Base-by-base conservation (phyloP, 768 basidiomycete genomes). In the Leccinellum albellum region DNA sequence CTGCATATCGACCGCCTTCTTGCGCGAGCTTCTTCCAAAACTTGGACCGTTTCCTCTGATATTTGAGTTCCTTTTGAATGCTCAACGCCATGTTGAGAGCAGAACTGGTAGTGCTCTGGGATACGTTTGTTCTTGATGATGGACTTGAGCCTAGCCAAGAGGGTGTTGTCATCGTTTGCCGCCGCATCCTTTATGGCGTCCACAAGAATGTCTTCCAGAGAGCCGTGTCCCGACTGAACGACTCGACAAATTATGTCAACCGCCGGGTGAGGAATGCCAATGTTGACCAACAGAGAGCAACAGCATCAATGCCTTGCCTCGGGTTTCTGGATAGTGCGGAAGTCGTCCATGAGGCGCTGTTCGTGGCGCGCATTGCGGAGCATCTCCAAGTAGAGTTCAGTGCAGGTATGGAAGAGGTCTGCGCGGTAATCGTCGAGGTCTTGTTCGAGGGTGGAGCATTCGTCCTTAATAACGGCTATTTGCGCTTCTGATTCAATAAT, bases 1-100 rank as follows among this genome's bases (percentile, higher is more conserved):
- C 55, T 46, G 59, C 35, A 12, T 70, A 59, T 47, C 47, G 53
- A 48, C 47, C 58, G 53, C 73, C 66, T 58, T 69, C 71, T 50
- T 74, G 68, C 17, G 78, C 79, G 13, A 75, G 64, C 24, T 68
- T 73, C 65, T 79, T 80, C 77, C 77, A 82, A 44, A 78, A 81
- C 49, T 77, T 79, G 57, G 73, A 65, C 32, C 68, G 65, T 54
- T 79, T 81, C 67, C 68, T 79, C 53, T 71, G 72, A 42, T 75
- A 70, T 35, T 72, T 75, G 48, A 80, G 76, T 52, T 79, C 75
- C 54, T 71, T 75, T 50, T 80, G 75, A 48, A 75, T 66, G 52
- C 74, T 75, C 59, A 81, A 68, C 31, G 78, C 76, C 61, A 79
- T 57, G 48, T 78, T 73, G 51, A 82, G 69, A 8, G 79, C 77